Percentiles rank a stretch among this genome's conserved stretches.
Evolutionary conservation across 1,284 basidiomycete species (phyloP).

Genomic region (Salmacisia buchloeana): DNA sequence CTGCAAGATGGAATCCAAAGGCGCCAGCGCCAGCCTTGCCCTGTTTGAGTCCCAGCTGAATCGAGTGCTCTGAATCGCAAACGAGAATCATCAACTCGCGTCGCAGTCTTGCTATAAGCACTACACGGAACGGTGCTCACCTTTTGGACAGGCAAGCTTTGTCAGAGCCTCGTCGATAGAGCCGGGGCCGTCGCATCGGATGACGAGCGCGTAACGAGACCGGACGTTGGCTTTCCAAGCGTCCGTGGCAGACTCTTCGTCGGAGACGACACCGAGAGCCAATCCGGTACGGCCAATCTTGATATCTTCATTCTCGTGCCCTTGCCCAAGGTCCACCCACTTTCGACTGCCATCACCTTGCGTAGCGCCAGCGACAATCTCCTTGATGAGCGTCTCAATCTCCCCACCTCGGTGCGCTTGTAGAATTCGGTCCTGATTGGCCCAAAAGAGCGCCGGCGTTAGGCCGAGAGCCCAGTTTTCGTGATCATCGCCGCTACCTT

Average conservation of each 20-base stretch:
- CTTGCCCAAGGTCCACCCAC: not conserved
- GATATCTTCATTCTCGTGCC: not conserved
- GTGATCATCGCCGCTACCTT: slow-evolving; percentile 84
- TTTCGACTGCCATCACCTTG: not conserved
- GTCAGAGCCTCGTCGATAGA: not conserved
- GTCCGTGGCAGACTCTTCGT: not conserved
- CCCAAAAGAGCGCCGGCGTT: slow-evolving; percentile 71
- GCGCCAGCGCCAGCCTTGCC: slow-evolving; percentile 8
- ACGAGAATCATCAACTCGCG: not conserved
- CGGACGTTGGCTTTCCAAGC: no score
- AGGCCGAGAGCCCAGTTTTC: slow-evolving; percentile 77
- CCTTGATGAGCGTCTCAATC: slow-evolving; percentile 56
- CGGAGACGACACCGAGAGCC: not conserved
- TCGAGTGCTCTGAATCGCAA: slow-evolving; percentile 9
- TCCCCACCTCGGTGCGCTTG: slow-evolving; percentile 50
- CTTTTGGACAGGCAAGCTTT: not conserved
- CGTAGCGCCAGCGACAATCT: slow-evolving; percentile 51
- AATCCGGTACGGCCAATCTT: not conserved
- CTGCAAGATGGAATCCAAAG: not conserved
- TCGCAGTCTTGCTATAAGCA: not conserved
- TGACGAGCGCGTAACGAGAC: not conserved
- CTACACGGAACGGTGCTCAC: not conserved
- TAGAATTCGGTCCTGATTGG: not conserved
- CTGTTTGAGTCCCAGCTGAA: slow-evolving; percentile 20
- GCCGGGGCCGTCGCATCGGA: not conserved